A percentile compares a stretch with the other conserved stretches of the same genome.
These are phyloP conservation scores for Podaxis sp. DNA, from an alignment of 768 basidiomycete genomes.

Conservation along the genomic window DNA sequence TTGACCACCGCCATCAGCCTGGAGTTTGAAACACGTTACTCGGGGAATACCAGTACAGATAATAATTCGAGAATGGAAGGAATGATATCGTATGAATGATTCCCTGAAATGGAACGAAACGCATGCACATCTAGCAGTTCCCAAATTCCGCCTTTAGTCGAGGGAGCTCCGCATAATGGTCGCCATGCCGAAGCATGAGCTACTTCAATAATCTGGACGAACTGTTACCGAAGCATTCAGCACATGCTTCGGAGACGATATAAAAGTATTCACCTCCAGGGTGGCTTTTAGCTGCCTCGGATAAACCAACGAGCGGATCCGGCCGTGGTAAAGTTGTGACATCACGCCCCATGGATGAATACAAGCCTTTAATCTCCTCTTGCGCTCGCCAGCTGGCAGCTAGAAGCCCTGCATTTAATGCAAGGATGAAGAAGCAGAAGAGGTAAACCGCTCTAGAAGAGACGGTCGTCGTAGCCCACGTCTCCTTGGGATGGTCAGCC, in stretches of 20 bases:
- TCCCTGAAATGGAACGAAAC: neutral
- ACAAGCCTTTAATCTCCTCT: neutral
- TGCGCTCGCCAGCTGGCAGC: conserved; percentile 6
- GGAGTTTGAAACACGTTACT: neutral
- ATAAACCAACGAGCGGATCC: conserved; percentile 5
- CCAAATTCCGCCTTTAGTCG: neutral
- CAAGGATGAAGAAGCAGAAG: conserved; percentile 3
- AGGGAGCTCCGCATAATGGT: neutral
- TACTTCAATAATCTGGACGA: conserved; percentile 1
- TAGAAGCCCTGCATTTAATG: neutral
- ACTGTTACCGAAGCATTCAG: neutral
- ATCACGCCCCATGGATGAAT: conserved; percentile 3
- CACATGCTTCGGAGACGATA: neutral
- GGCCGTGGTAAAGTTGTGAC: conserved; percentile 3
- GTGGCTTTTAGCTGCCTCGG: neutral
- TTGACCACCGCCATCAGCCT: neutral
- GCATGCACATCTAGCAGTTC: neutral
- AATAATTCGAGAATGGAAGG: neutral
- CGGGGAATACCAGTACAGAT: neutral
- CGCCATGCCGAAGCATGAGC: neutral
- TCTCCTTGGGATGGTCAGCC: neutral
- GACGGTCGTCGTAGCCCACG: neutral
- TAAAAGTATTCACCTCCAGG: conserved; percentile 1
- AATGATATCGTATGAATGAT: neutral
- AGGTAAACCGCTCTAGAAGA: neutral